Evolutionary conservation across 371 early-diverging fungal genomes (phyloP).

Genomic region (Apophysomyces variabilis): DNA sequence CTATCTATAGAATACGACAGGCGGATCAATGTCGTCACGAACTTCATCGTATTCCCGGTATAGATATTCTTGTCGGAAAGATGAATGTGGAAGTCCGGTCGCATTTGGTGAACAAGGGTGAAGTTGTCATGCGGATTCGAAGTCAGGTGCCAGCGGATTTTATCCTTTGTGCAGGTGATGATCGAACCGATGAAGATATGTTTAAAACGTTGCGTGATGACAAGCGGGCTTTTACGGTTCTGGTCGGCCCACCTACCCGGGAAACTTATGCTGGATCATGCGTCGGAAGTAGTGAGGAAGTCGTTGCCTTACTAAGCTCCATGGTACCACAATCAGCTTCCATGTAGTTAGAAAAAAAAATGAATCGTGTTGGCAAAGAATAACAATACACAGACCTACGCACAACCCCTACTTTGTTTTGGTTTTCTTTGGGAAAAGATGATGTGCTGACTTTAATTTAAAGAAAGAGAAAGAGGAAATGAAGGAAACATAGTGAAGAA

Average conservation of each 20-base stretch:
- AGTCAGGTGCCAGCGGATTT: conserved; percentile 65
- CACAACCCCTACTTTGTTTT: too few relatives aligned
- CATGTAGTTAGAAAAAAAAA: conserved; percentile 1
- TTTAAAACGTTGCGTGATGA: conserved; percentile 60
- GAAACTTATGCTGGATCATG: conserved; percentile 37
- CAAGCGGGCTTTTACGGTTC: conserved; percentile 30
- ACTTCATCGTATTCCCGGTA: conserved; percentile 81
- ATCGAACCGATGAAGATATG: conserved; percentile 98
- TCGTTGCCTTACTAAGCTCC: conserved; percentile 30
- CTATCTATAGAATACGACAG: conserved; percentile 50
- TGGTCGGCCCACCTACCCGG: conserved; percentile 41
- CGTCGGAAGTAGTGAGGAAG: conserved; percentile 41
- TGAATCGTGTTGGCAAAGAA: neutral
- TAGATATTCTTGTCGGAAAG: conserved; percentile 94
- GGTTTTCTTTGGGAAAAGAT: neutral
- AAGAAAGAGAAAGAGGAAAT: neutral
- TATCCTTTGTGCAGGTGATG: conserved; percentile 94
- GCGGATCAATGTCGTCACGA: conserved; percentile 86
- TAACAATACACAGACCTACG: too few relatives aligned
- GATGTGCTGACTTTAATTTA: neutral
- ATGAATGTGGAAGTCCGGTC: conserved; percentile 96
- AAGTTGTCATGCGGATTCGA: conserved; percentile 85
- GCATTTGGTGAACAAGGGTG: conserved; percentile 84
- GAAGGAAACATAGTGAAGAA: neutral
- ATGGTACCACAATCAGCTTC: conserved; percentile 12